Conservation (phyloP, 805 yeast species). For the Gaillardinia entomophila region DNA sequence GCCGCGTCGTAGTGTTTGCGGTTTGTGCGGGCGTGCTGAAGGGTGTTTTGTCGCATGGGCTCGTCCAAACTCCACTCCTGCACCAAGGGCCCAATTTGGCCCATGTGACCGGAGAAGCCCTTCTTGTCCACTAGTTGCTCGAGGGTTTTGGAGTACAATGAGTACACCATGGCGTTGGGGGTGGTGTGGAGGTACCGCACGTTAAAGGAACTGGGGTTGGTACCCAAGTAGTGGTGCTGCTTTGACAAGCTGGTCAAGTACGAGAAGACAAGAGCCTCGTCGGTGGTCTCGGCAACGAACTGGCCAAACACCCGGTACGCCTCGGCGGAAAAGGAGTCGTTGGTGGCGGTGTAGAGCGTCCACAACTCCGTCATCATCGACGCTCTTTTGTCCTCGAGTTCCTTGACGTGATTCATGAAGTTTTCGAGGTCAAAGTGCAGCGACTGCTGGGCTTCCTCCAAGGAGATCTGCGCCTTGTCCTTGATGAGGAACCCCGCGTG, state of each 20-base stretch:
- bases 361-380: constrained; percentile 26
- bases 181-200: constrained; percentile 1
- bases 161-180: constrained; percentile 5
- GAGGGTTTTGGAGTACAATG: constrained; percentile 15
- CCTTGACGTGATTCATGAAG: constrained; percentile 20
- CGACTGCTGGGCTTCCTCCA: constrained; percentile 23
- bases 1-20: constrained; percentile 16
- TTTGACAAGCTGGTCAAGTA: constrained; percentile 11
- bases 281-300: constrained; percentile 17
- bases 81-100: constrained; percentile 24
- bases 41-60: constrained; percentile 18
- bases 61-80: constrained; percentile 32
- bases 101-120: constrained; percentile 20
- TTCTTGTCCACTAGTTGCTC: constrained; percentile 20
- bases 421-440: constrained; percentile 35
- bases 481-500: constrained; percentile 6
- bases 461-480: constrained; percentile 3
- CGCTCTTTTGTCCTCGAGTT: constrained; percentile 18
- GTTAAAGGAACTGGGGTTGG: constrained; percentile 15
- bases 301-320: constrained; percentile 19
- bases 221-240: constrained; percentile 7
- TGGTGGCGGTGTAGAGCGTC: constrained; percentile 23
- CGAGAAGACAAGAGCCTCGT: constrained; percentile 13
- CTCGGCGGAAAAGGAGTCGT: constrained; percentile 16
- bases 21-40: too few relatives aligned